phyloP scores from a whole-genome alignment of 2,329 filamentous ascomycete species.

The Ceratocystis diversiconidia region DNA sequence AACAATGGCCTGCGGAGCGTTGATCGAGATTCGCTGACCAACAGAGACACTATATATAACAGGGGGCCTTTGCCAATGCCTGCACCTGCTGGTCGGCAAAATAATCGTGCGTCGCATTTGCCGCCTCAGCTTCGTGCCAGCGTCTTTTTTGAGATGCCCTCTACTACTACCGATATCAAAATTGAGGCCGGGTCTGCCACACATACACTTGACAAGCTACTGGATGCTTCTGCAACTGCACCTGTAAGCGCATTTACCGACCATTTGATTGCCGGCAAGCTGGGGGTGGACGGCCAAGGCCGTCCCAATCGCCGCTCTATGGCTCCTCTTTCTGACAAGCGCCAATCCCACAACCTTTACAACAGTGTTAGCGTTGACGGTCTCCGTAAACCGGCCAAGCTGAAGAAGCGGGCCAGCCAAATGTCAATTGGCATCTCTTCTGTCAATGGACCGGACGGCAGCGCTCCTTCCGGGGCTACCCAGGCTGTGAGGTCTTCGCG shows the following conservation, averaged over 20 bases:
- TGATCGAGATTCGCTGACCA: background rate
- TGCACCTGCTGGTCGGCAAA: slow-evolving; percentile 10
- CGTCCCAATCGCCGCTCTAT: slow-evolving; percentile 26
- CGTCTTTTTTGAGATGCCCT: slow-evolving; percentile 68
- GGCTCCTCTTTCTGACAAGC: slow-evolving; percentile 29
- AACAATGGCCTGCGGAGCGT: slow-evolving; percentile 1
- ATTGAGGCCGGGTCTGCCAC: slow-evolving; percentile 69
- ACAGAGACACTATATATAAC: background rate
- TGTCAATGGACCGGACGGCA: background rate
- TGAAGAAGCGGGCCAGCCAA: slow-evolving; percentile 14
- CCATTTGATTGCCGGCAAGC: slow-evolving; percentile 64
- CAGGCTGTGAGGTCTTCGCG: slow-evolving; percentile 10
- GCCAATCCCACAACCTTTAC: slow-evolving; percentile 20
- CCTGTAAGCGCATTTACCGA: slow-evolving; percentile 88
- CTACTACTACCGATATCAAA: slow-evolving; percentile 38
- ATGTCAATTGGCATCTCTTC: slow-evolving; percentile 13
- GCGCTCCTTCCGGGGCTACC: background rate
- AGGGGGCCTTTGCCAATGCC: slow-evolving; percentile 4
- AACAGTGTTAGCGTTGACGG: slow-evolving; percentile 11
- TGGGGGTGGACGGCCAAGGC: slow-evolving; percentile 64
- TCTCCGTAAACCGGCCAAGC: slow-evolving; percentile 13
- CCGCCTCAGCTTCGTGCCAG: slow-evolving; percentile 83
- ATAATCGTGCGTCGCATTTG: slow-evolving; percentile 28
- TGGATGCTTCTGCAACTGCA: slow-evolving; percentile 76
- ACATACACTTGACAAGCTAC: slow-evolving; percentile 75